These are phyloP conservation scores for Tetracladium maxilliforme DNA, from an alignment of 2,329 filamentous ascomycete species.

Conservation along the genomic window DNA sequence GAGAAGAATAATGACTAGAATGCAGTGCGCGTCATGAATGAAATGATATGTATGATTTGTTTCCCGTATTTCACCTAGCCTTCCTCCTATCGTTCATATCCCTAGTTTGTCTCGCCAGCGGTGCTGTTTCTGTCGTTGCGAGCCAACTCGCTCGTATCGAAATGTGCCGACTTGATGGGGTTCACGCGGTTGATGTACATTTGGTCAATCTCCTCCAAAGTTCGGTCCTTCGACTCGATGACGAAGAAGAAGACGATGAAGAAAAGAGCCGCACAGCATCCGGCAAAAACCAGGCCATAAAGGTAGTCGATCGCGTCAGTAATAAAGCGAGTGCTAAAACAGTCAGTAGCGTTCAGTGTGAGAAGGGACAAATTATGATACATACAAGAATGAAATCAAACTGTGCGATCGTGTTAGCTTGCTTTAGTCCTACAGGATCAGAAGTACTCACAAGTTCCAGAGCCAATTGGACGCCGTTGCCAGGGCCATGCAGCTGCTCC, in stretches of 20 bases:
- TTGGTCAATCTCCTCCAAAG: constrained; percentile 62
- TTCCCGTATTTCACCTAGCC: too few species aligned
- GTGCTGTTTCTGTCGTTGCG: too few species aligned
- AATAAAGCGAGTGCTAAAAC: constrained; percentile 50
- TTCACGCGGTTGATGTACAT: constrained; percentile 49
- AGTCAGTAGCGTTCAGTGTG: background rate
- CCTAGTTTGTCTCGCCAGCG: too few species aligned
- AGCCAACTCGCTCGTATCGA: too few species aligned
- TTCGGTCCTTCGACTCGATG: constrained; percentile 56
- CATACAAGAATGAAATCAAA: too few species aligned
- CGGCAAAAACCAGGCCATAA: constrained; percentile 59
- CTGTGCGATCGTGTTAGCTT: too few species aligned
- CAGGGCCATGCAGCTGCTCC: constrained; percentile 36
- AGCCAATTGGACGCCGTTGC: constrained; percentile 45
- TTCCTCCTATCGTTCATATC: too few species aligned
- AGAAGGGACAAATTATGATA: too few species aligned
- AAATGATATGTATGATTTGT: too few species aligned
- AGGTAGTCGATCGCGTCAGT: constrained; percentile 53
- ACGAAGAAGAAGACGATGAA: constrained; percentile 63
- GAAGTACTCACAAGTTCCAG: constrained; percentile 49
- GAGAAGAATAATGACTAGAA: constrained; percentile 41
- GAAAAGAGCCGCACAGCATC: constrained; percentile 46
- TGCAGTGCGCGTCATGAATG: too few species aligned
- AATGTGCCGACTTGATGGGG: constrained; percentile 20
- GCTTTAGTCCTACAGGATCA: too few species aligned